Base-by-base conservation (phyloP, 257 asterid genomes). In the Nicotiana otophora region DNA sequence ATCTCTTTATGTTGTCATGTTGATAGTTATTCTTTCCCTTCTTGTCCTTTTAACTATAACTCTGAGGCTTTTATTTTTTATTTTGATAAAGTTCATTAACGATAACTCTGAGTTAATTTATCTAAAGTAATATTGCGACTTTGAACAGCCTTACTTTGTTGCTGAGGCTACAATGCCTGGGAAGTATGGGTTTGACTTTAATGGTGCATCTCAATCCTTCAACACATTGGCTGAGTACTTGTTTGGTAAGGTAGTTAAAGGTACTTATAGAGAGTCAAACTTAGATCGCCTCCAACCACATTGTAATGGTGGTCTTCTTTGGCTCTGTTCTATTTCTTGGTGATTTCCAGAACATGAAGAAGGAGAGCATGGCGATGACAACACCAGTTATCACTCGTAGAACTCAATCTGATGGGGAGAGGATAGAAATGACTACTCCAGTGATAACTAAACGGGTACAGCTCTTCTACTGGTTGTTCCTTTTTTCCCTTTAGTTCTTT, bases 131-230 rank as follows among this genome's bases (percentile, higher is more conserved):
- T 72, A 46, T 15, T 31, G 55, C 19, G 82, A 70, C 66, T 30
- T 55, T 81, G 86, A 77, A 23, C 90, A 95, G 98, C 84, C 97
- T 61, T 90, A 90, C 88, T 85, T 87, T 76, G 84, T 93, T 82
- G 98, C 98, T 26, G 98, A 95, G 92, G 92, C 97, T 57, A 91
- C 91, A 61, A 93, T 95, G 98, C 98, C 98, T 58, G 94, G 97
- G 84, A 91, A 91, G 85, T 53, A 84, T 81, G 98, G 97, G 34
- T 93, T 93, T 82, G 97, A 91, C 84, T 87, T 93, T 79, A 83
- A 86, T 84, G 98, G 97, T 30, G 89, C 98, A 60, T 92, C 97
- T 65, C 92, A 80, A 82, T 93, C 98, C 81, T 92, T 95, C 90
- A 93, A 95, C 66, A 90, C 85, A 48, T 82, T 95, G 86, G 95